Conservation (phyloP, 257 asterid genomes). For the Fraxinus cuspidata region DNA sequence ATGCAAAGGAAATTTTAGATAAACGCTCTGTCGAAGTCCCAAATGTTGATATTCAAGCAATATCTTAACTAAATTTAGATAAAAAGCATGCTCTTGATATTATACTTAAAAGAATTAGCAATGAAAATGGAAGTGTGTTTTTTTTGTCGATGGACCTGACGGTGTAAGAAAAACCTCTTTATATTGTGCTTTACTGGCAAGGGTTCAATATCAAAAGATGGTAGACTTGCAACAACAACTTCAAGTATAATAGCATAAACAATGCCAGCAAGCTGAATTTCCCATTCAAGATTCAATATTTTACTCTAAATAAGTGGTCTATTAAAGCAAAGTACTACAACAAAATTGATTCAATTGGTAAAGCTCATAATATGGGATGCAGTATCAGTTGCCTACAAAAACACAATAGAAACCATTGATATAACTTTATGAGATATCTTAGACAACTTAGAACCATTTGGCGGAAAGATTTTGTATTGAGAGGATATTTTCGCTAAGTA, state of each 20-base stretch:
- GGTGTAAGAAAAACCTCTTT: too few relatives aligned
- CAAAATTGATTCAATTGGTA: background rate
- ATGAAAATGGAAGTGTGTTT: background rate
- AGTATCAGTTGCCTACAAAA: background rate
- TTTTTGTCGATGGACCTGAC: background rate
- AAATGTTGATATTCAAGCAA: background rate
- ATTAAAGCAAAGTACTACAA: background rate
- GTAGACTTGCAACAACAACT: conserved; percentile 4
- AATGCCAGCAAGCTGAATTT: background rate
- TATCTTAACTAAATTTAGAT: background rate
- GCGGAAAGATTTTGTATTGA: background rate
- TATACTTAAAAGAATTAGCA: background rate
- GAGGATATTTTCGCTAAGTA: background rate
- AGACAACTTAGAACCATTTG: too few relatives aligned
- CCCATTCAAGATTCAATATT: conserved; percentile 21
- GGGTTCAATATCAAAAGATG: background rate
- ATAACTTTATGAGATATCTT: background rate
- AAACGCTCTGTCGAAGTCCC: background rate
- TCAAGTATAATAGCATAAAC: background rate
- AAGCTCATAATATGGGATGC: conserved; percentile 6
- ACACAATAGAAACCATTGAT: background rate
- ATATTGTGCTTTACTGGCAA: background rate
- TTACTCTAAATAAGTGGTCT: background rate
- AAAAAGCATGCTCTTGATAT: background rate
- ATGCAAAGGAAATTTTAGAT: background rate